Evolutionary conservation across 345 rosid species (phyloP).

Genomic region (Brassica carinata): DNA sequence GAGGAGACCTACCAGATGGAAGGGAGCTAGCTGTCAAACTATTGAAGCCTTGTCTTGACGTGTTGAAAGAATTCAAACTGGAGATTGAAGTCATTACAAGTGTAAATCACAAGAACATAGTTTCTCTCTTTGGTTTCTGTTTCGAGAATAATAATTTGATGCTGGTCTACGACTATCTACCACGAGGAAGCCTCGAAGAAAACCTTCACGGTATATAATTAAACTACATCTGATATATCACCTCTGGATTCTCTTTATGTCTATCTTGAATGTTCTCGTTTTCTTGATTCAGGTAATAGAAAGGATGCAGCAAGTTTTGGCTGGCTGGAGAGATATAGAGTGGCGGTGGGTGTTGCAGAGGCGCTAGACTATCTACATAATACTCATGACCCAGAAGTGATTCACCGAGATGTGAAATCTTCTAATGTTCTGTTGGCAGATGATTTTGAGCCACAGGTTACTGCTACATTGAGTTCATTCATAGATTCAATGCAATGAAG

Average conservation of each 20-base stretch:
- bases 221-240: constrained; percentile 19
- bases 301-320: constrained; percentile 62
- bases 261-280: constrained; percentile 19
- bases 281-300: constrained; percentile 56
- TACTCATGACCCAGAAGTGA: constrained; percentile 62
- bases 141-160: constrained; percentile 66
- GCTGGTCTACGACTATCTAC: constrained; percentile 75
- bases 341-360: constrained; percentile 85
- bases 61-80: constrained; percentile 63
- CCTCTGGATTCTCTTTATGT: constrained; percentile 13
- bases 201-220: constrained; percentile 70
- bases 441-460: constrained; percentile 94
- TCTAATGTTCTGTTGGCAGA: constrained; percentile 88
- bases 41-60: constrained; percentile 69
- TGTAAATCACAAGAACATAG: constrained; percentile 76
- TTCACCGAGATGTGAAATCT: constrained; percentile 93
- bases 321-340: constrained; percentile 82
- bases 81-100: constrained; percentile 80
- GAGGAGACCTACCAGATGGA: constrained; percentile 80
- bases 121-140: constrained; percentile 84
- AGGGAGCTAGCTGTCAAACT: constrained; percentile 89
- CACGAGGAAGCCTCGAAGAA: constrained; percentile 97
- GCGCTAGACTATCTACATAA: constrained; percentile 90
- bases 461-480: background rate
- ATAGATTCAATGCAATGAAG: constrained; percentile 14